Evolutionary conservation across 768 basidiomycete species (phyloP), one percentile per base, ranked within the genome.

Genomic region (Lyophyllum decastes): DNA sequence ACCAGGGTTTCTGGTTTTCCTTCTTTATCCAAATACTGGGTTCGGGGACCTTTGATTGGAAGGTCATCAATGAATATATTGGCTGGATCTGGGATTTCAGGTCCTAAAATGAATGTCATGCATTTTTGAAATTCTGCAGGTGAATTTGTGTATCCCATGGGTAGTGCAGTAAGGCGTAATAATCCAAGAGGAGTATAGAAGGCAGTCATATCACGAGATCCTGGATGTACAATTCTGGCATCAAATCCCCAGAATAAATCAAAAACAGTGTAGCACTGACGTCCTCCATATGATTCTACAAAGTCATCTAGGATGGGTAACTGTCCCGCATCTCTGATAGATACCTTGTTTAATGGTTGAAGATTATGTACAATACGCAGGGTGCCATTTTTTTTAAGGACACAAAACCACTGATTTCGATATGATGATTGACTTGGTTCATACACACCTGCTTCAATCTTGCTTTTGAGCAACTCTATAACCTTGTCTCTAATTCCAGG

Each of bases 61-160:
- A 73, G 43, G 46, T 78, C 70, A 54, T 78, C 65, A 4, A 76
- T 59, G 44, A 68, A 78, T 0, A 65, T 70, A 0, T 58, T 57
- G 0, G 68, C 70, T 0, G 61, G 11, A 1, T 70, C n/a, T 17
- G 68, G 72, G 5, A 75, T 74, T 34, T 75, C 66, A 0, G 67
- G 55, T 35, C 68, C 63, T 0, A 76, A 52, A 3, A 72, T 66
- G 22, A 66, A 67, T 0, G 58, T 55, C 6, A 73, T 63, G 46
- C 74, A 61, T 2, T 59, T 56, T 17, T 56, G 55, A 22, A 60
- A 60, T 21, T 50, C 52, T n/a, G 48, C 48, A 12, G 50, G 49
- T 0, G 70, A 67, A 30, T 78, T 77, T 0, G 76, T 75, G 59
- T 67, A 71, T 0, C 78, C 81, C 75, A 77, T 77, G 0, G 77